Conservation (phyloP, 768 basidiomycete species). For the Xerocomellus chrysenteron region DNA sequence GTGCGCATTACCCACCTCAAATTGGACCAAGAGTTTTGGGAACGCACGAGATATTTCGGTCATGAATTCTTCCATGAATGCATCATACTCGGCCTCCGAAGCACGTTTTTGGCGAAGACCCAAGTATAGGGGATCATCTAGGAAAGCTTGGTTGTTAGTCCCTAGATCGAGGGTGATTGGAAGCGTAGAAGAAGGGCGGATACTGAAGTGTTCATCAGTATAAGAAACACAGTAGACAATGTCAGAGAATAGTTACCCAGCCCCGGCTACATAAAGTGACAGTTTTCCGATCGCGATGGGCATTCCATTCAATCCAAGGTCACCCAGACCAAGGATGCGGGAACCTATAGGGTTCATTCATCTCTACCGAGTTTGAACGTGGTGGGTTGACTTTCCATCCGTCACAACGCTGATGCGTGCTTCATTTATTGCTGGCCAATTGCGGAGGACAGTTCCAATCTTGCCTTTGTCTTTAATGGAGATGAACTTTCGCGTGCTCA, state of each 20-base stretch:
- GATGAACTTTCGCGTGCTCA: slow-evolving; percentile 52
- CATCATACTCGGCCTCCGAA: slow-evolving; percentile 61
- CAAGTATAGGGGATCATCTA: slow-evolving; percentile 88
- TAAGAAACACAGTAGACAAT: not conserved
- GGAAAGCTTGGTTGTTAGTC: slow-evolving; percentile 76
- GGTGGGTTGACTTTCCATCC: slow-evolving; percentile 54
- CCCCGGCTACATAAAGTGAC: slow-evolving; percentile 85
- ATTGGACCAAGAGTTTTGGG: slow-evolving; percentile 84
- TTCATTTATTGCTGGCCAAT: slow-evolving; percentile 70
- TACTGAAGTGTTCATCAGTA: slow-evolving; percentile 39
- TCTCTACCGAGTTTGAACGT: not conserved
- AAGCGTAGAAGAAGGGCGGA: slow-evolving; percentile 73
- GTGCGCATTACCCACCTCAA: slow-evolving; percentile 51
- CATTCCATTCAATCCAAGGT: slow-evolving; percentile 83
- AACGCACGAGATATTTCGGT: slow-evolving; percentile 68
- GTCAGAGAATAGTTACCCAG: slow-evolving; percentile 54
- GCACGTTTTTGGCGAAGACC: slow-evolving; percentile 75
- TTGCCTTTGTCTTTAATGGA: slow-evolving; percentile 83
- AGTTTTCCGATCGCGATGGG: slow-evolving; percentile 92
- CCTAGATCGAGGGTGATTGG: slow-evolving; percentile 89
- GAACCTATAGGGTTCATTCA: slow-evolving; percentile 48
- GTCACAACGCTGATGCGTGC: slow-evolving; percentile 93
- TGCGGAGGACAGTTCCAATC: slow-evolving; percentile 64
- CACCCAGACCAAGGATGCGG: slow-evolving; percentile 86
- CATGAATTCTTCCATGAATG: slow-evolving; percentile 95